Conservation (phyloP, 2,329 filamentous ascomycete genomes). For the Hortaea sp. region DNA sequence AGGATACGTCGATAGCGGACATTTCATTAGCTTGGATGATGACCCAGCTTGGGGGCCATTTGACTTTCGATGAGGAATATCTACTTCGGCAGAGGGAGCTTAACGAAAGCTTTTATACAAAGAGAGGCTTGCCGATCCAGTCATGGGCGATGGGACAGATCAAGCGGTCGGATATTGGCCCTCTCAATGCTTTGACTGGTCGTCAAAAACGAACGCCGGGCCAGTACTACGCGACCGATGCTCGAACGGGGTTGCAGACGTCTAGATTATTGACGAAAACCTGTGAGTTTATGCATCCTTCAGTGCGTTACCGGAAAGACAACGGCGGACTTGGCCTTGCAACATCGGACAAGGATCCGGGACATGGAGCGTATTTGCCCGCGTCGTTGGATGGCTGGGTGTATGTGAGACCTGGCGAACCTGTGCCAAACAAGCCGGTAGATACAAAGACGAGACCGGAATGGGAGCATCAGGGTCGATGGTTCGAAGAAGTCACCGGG, state of each 20-base stretch:
- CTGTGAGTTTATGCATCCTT: slow-evolving; percentile 41
- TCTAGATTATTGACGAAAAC: slow-evolving; percentile 32
- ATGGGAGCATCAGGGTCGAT: background rate
- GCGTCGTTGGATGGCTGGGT: slow-evolving; percentile 6
- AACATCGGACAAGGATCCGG: slow-evolving; percentile 2
- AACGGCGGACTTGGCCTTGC: slow-evolving; percentile 32
- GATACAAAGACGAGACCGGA: background rate
- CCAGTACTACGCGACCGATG: slow-evolving; percentile 32
- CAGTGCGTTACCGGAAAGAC: slow-evolving; percentile 31
- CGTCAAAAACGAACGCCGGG: slow-evolving; percentile 33
- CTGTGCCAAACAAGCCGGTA: background rate
- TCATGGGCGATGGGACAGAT: slow-evolving; percentile 31
- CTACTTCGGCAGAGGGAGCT: slow-evolving; percentile 32
- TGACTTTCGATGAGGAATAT: slow-evolving; percentile 34
- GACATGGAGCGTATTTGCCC: slow-evolving; percentile 4
- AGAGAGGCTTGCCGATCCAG: slow-evolving; percentile 24
- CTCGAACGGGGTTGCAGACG: slow-evolving; percentile 28
- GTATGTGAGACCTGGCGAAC: slow-evolving; percentile 3
- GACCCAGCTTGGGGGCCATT: slow-evolving; percentile 33
- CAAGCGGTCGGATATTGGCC: slow-evolving; percentile 30
- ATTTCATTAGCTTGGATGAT: slow-evolving; percentile 48
- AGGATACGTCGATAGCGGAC: slow-evolving; percentile 34
- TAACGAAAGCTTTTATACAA: slow-evolving; percentile 32
- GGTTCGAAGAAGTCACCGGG: background rate
- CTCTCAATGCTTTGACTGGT: slow-evolving; percentile 33